Evolutionary conservation across 2,329 filamentous ascomycete genomes (phyloP), one percentile per base, ranked within the genome.

Genomic region (Sarocladium brachiariae): DNA sequence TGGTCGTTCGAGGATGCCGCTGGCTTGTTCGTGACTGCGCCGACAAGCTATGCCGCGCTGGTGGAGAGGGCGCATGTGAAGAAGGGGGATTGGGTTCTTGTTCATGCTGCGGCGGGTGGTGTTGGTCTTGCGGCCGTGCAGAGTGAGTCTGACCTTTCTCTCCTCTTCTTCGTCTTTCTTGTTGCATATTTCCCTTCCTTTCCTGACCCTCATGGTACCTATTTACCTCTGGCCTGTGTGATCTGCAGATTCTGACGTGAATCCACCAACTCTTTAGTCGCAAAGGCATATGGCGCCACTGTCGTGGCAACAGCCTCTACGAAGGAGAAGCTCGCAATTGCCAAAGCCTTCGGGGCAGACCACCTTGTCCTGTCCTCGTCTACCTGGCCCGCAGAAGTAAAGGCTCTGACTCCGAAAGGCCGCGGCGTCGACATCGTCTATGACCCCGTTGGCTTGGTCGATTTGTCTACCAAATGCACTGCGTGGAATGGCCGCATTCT

Each of bases 241-340:
- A 30, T 30, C 27, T 30, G 7, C 27, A 30, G 27, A 37, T 4
- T 25, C 13, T 45, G 21, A 45, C 4, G 8, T 9, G 24, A 13
- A 4, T 3, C 9, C 9, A 14, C n/a, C 10, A 25, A 7, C 43
- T 14, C 19, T 19, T 1, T 43, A 74, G 73, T 97, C 54, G 92
- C 92, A 24, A 96, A 96, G 70, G 92, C 91, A 0, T 84, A 87
- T 49, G 92, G 92, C 6, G 92, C 92, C 9, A 93, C 79, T 2
- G 92, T 97, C n/a, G 84, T 97, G 54, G 92, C 92, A 4, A 96
- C 92, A 0, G 92, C 90, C 0, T 89, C 90, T 1, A 87, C 86
- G 1, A 66, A 80, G 58, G 81, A 84, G 49, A 97, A 97, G 70
- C 77, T 90, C 8, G 79, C 87, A 51, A 81, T 96, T 9, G 92